phyloP scores from a whole-genome alignment of 306 rosid genomes.

The Cucumis cinereus region DNA sequence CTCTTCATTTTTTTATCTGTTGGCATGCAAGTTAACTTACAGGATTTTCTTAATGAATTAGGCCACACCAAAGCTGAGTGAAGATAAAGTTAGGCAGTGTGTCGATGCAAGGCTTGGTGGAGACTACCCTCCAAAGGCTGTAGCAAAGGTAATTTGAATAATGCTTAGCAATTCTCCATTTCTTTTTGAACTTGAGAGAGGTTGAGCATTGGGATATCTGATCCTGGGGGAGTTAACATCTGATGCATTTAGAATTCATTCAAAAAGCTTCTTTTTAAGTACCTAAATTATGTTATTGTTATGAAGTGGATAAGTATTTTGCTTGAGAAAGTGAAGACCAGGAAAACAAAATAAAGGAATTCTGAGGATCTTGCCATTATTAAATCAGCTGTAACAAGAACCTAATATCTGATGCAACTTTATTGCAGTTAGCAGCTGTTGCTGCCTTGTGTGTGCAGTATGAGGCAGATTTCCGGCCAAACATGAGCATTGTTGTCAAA shows the following conservation, averaged over 20 bases:
- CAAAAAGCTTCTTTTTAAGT: neutral
- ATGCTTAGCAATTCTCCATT: neutral
- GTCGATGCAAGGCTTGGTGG: slow-evolving; percentile 13
- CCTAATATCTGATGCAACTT: neutral
- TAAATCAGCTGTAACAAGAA: neutral
- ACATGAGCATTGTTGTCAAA: slow-evolving; percentile 12
- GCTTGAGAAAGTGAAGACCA: neutral
- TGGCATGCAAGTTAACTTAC: neutral
- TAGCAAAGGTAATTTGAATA: slow-evolving; percentile 10
- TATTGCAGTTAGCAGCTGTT: slow-evolving; percentile 10
- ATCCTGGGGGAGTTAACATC: neutral
- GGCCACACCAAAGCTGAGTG: slow-evolving; percentile 13
- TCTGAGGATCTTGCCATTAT: neutral
- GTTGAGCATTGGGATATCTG: neutral
- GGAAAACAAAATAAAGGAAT: neutral
- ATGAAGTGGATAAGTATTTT: neutral
- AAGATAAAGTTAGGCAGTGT: slow-evolving; percentile 14
- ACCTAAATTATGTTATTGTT: neutral
- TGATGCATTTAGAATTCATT: neutral
- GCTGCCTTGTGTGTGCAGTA: slow-evolving; percentile 10
- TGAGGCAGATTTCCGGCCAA: slow-evolving; percentile 10
- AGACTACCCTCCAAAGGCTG: slow-evolving; percentile 12
- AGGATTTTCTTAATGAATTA: neutral
- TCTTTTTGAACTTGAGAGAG: neutral
- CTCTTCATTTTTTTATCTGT: neutral